Conservation (phyloP, 2,329 filamentous ascomycete genomes). For the Pseudohalonectria lignicola region DNA sequence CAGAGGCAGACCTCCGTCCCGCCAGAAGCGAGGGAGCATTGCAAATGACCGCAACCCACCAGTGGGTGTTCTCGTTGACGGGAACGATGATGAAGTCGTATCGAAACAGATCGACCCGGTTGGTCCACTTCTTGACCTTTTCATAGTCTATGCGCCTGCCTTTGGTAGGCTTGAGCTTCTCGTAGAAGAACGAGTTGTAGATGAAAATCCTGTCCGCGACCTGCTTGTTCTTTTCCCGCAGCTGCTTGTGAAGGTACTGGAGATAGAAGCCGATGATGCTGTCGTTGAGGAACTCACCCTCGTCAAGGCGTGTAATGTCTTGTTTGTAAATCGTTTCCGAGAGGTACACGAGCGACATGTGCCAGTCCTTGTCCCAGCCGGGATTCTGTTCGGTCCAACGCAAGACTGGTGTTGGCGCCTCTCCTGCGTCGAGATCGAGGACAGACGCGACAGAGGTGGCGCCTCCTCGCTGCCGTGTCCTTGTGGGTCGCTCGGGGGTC, state of each 20-base stretch:
- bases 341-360: constrained; percentile 51
- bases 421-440: too few relatives aligned
- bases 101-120: constrained; percentile 70
- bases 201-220: constrained; percentile 63
- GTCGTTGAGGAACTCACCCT: constrained; percentile 84
- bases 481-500: constrained; percentile 12
- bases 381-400: constrained; percentile 40
- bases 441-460: too few relatives aligned
- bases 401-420: not conserved
- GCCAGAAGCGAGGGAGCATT: constrained; percentile 58
- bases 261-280: constrained; percentile 85
- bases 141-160: constrained; percentile 65
- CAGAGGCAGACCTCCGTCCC: not conserved
- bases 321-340: constrained; percentile 55
- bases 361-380: constrained; percentile 42
- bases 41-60: constrained; percentile 94
- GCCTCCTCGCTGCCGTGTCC: too few relatives aligned
- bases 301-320: constrained; percentile 70
- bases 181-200: constrained; percentile 90
- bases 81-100: constrained; percentile 88
- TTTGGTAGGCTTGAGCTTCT: constrained; percentile 54
- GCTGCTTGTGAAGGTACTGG: constrained; percentile 54
- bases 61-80: constrained; percentile 78
- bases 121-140: constrained; percentile 79
- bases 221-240: constrained; percentile 43